Evolutionary conservation across 2,329 filamentous ascomycete genomes (phyloP), one percentile per base, ranked within the genome.

Genomic region (Scedosporium aurantiacum): DNA sequence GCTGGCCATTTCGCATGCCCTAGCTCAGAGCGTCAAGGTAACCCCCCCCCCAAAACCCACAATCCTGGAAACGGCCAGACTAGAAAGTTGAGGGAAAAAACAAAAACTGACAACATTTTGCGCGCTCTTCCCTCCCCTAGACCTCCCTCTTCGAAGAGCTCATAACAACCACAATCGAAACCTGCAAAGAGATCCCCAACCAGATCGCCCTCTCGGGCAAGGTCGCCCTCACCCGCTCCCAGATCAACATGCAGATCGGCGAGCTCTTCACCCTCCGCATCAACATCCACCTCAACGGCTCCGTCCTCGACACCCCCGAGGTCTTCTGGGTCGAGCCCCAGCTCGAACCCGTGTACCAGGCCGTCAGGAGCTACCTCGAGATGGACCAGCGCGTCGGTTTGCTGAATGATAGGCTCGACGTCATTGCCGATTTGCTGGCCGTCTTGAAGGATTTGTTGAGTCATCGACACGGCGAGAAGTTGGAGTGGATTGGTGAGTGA

Each of bases 201-300:
- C 90, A 96, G 73, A 96, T 99, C 67, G 93, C 94, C 2, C 78
- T 89, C 65, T 97, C 93, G 0, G 94, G 94, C 65, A 94, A 92
- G 70, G 94, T 99, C 70, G 87, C 90, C 61, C 84, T 99, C 63
- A 91, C 87, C 63, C 86, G 93, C 52, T 85, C 86, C 63, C 86
- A 97, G 72, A 97, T 99, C 79, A 97, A 97, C 79, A 97, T 97
- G 92, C 92, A 97, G 75, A 97, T 99, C 64, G 94, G 94, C 72
- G 92, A 99, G 76, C 84, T 99, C 60, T 99, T 99, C 74, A 97
- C 99, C 70, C 79, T 99, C 37, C 86, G 94, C 63, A 97, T 99
- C 77, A 97, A 94, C 73, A 97, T 99, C 70, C 95, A 99, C 75
- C 82, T 99, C 58, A 96, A 97, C 73, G 94, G 94, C 40, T 96